phyloP scores from a whole-genome alignment of 2,329 filamentous ascomycete genomes.

The Fusarium pseudonygamai region DNA sequence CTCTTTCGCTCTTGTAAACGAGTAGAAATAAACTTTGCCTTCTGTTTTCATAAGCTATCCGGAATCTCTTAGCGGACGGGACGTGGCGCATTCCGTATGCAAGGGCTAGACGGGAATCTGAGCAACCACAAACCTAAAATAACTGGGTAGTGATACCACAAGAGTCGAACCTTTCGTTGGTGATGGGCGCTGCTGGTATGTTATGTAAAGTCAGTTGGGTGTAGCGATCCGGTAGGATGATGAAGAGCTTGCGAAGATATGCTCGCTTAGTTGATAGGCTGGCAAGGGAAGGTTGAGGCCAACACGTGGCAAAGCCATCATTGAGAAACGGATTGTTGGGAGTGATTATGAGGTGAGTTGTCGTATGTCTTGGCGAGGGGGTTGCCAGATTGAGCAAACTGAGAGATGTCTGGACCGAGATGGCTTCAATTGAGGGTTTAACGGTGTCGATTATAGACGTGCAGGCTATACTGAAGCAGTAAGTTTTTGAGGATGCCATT shows the following conservation, averaged over 20 bases:
- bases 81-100: background rate
- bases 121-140: background rate
- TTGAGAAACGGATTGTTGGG: background rate
- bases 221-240: too few relatives aligned
- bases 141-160: background rate
- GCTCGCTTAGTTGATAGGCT: background rate
- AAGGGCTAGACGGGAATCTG: background rate
- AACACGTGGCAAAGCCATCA: background rate
- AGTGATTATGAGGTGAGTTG: rapidly evolving
- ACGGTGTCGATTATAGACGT: too few relatives aligned
- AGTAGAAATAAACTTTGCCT: background rate
- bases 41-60: background rate
- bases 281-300: background rate
- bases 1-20: too few relatives aligned
- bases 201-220: background rate
- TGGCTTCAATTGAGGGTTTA: background rate
- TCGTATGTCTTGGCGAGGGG: too few relatives aligned
- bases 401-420: background rate
- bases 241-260: too few relatives aligned
- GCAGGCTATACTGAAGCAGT: background rate
- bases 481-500: rapidly evolving
- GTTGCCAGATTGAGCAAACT: background rate
- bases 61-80: background rate
- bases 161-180: background rate
- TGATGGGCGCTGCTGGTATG: background rate